Evolutionary conservation across 805 yeast genomes (phyloP).

Genomic region (Yarrowia alimentaria): DNA sequence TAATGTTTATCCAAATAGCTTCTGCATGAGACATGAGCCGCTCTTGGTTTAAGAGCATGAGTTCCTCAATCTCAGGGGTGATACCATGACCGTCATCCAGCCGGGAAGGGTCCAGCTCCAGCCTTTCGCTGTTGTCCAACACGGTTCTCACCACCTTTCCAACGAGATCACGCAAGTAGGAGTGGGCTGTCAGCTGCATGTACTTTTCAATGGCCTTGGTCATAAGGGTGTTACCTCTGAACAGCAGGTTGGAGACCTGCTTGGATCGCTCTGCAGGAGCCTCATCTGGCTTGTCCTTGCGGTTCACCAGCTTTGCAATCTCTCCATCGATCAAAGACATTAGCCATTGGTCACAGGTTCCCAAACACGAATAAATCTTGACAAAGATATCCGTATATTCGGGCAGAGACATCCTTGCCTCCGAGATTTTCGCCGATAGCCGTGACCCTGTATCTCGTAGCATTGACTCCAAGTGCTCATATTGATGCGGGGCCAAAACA

Average conservation of each 20-base stretch:
- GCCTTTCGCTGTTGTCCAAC: conserved; percentile 49
- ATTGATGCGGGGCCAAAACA: conserved; percentile 55
- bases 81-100: conserved; percentile 35
- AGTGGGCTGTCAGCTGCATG: conserved; percentile 73
- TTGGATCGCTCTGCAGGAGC: neutral
- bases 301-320: conserved; percentile 41
- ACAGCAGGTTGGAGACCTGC: conserved; percentile 47
- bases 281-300: neutral
- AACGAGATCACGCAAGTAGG: conserved; percentile 68
- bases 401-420: conserved; percentile 20
- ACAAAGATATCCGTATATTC: conserved; percentile 47
- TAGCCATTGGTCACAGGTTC: conserved; percentile 71
- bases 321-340: conserved; percentile 66
- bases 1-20: conserved; percentile 65
- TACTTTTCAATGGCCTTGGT: conserved; percentile 79
- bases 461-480: conserved; percentile 61
- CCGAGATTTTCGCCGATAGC: neutral
- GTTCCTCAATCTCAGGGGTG: conserved; percentile 39
- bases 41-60: conserved; percentile 44
- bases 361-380: conserved; percentile 71
- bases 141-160: conserved; percentile 64
- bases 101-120: conserved; percentile 80
- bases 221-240: conserved; percentile 81
- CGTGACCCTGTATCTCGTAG: conserved; percentile 38
- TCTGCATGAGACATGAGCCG: conserved; percentile 53